A percentile compares a stretch with the other conserved stretches of the same genome.
phyloP scores from a whole-genome alignment of 2,329 filamentous ascomycete species.

The Mycosphaerella arachidis region DNA sequence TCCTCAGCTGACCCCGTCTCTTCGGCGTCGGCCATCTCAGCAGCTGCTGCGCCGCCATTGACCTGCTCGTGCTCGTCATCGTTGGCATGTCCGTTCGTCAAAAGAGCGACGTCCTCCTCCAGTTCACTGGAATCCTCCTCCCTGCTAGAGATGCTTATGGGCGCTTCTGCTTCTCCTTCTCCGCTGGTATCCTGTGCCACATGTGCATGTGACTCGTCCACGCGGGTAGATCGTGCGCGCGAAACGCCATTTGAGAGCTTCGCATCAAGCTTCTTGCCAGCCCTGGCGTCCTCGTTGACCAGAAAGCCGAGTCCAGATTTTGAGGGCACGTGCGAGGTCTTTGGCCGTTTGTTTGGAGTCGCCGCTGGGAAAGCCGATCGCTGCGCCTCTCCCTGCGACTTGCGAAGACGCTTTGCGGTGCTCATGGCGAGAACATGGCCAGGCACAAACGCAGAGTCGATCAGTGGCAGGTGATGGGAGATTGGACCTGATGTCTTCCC shows the following conservation, averaged over 20 bases:
- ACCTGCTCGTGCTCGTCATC: slow-evolving; percentile 28
- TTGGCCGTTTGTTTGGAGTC: slow-evolving; percentile 29
- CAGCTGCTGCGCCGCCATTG: slow-evolving; percentile 25
- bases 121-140: slow-evolving; percentile 37
- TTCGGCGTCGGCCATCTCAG: slow-evolving; percentile 23
- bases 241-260: slow-evolving; percentile 52
- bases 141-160: slow-evolving; percentile 46
- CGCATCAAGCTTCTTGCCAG: slow-evolving; percentile 38
- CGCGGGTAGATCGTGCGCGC: slow-evolving; percentile 46
- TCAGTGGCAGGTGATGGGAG: not conserved
- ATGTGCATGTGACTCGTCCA: slow-evolving; percentile 55
- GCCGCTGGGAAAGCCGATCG: slow-evolving; percentile 25
- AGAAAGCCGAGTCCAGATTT: slow-evolving; percentile 31
- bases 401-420: slow-evolving; percentile 31
- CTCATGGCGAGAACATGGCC: slow-evolving; percentile 33
- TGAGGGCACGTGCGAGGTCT: slow-evolving; percentile 32
- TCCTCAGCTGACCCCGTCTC: slow-evolving; percentile 30
- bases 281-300: slow-evolving; percentile 33
- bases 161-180: slow-evolving; percentile 40
- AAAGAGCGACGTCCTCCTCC: slow-evolving; percentile 7
- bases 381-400: slow-evolving; percentile 25
- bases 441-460: not conserved
- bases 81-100: slow-evolving; percentile 21
- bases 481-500: not conserved
- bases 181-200: slow-evolving; percentile 39